Evolutionary conservation across 768 basidiomycete species (phyloP), one percentile per base, ranked within the genome.

Genomic region (Gymnopilus junonius): DNA sequence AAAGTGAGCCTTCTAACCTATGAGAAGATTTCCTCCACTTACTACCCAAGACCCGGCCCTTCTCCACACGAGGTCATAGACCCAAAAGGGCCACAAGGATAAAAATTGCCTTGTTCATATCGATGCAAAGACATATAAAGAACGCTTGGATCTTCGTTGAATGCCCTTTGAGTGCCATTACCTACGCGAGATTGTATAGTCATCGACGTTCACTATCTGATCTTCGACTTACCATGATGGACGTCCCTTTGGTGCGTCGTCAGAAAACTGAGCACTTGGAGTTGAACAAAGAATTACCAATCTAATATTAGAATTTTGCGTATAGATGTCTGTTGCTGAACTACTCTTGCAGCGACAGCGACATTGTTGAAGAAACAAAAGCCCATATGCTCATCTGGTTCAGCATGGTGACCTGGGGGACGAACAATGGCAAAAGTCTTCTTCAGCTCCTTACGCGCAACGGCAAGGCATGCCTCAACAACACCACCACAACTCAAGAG

Each of bases 301-400:
- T 99, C 97, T 31, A 99, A 77, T 67, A 99, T 98, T 65, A 99
- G 72, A 14, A 98, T 89, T 72, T 85, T 92, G 74, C 90, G 92
- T 63, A 94, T 77, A 6, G 83, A 72, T 2, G 92, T 91, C 58
- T 82, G 68, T 65, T 90, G 79, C 72, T 93, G 90, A 20, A 92
- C 87, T 25, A 95, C 92, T 70, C 87, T 87, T 20, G 94, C 86
- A 1, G 96, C 96, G 15, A 99, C 92, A 0, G 97, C 91, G 34
- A 97, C 95, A 72, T 99, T 99, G 76, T 99, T 99, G 80, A 95
- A 97, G 80, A 99, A 97, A 76, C 97, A 99, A 75, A 99, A 99
- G 1, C 97, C 97, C 96, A 99, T 98, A 66, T 94, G 93, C 72
- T 96, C 92, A 66, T 97, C 94, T 4, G 97, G 97, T 73, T 99